phyloP scores from a whole-genome alignment of 225 moss, liverwort and hornwort species.

The Straminergon stramineum region DNA sequence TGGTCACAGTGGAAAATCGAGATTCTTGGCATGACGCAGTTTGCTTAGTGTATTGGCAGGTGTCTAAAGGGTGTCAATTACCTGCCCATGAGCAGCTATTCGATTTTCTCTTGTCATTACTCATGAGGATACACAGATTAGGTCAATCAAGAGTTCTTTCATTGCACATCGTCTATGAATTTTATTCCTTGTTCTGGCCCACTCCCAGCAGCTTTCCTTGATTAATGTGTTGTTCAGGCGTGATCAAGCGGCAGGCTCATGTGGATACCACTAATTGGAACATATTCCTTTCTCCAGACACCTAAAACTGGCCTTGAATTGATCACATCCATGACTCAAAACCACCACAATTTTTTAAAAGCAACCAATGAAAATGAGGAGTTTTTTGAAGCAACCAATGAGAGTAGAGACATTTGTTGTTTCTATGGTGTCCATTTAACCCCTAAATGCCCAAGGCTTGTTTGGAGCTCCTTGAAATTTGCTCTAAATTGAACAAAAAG shows the following conservation, averaged over 20 bases:
- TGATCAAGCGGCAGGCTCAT: too few relatives aligned
- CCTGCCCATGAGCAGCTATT: background rate
- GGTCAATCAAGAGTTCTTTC: background rate
- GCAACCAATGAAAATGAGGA: too few relatives aligned
- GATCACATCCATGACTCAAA: background rate
- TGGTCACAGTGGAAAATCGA: background rate
- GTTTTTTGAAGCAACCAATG: too few relatives aligned
- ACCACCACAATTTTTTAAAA: background rate
- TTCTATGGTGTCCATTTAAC: background rate
- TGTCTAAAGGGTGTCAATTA: background rate
- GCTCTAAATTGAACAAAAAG: too few relatives aligned
- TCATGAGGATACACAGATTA: background rate
- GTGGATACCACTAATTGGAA: too few relatives aligned
- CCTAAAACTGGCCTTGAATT: background rate
- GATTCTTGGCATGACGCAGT: background rate
- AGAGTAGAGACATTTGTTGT: background rate
- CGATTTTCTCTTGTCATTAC: background rate
- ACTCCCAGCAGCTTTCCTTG: background rate
- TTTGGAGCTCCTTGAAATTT: too few relatives aligned
- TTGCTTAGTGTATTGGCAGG: background rate
- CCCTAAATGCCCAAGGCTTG: too few relatives aligned
- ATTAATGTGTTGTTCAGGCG: background rate
- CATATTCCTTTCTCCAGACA: background rate
- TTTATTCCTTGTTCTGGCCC: background rate
- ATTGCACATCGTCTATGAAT: background rate